A percentile compares a stretch with the other conserved stretches of the same genome.
phyloP scores from a whole-genome alignment of 805 yeast species.

The Wickerhamomyces strasburgensis region DNA sequence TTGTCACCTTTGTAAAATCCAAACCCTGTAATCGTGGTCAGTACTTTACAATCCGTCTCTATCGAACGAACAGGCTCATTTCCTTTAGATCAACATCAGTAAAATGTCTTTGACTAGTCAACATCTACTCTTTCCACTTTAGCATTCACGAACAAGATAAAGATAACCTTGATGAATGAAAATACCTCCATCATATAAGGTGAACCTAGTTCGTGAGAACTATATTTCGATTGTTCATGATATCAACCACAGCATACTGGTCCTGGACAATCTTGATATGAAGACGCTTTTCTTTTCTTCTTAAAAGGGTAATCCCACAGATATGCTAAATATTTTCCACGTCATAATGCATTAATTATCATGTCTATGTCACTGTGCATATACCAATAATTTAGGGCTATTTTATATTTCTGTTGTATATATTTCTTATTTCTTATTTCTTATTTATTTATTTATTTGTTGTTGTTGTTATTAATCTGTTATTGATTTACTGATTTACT shows the following conservation, averaged over 20 bases:
- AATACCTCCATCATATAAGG: conserved; percentile 88
- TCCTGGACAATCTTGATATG: conserved; percentile 81
- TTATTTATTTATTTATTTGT: no score
- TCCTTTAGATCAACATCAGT: conserved; percentile 88
- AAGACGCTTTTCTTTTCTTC: no score
- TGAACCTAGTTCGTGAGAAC: conserved; percentile 81
- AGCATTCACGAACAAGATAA: conserved; percentile 83
- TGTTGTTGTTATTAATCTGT: no score
- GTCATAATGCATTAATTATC: no score
- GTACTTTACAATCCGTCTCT: conserved; percentile 50
- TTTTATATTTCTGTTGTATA: no score
- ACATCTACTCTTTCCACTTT: conserved; percentile 85
- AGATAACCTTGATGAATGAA: conserved; percentile 92
- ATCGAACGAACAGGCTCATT: conserved; percentile 61
- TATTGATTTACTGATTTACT: no score
- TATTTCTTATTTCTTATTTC: no score
- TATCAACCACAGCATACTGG: conserved; percentile 83
- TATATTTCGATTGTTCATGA: conserved; percentile 67
- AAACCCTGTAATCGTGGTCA: conserved; percentile 73
- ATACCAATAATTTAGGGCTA: no score
- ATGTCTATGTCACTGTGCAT: no score
- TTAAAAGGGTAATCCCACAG: no score
- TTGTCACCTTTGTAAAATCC: conserved; percentile 88
- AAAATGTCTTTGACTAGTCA: conserved; percentile 87
- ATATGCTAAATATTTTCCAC: no score